phyloP scores from a whole-genome alignment of 2,329 filamentous ascomycete species.

The Alternaria alternata region DNA sequence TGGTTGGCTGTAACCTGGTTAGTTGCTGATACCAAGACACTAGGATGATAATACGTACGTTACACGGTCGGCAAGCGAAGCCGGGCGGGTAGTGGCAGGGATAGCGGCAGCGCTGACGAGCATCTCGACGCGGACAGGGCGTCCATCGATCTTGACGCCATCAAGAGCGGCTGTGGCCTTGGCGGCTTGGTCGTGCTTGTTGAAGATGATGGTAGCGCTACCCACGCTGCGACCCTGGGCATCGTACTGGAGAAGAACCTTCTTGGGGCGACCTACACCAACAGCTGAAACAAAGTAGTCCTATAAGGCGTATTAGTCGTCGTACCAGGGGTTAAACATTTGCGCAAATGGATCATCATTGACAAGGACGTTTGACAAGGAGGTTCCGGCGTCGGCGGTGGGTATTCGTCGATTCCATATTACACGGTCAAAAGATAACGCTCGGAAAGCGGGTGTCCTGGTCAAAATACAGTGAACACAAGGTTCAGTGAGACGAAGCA shows the following conservation, averaged over 20 bases:
- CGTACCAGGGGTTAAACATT: constrained; percentile 43
- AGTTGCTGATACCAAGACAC: constrained; percentile 1
- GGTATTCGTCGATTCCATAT: constrained; percentile 35
- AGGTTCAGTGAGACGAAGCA: constrained; percentile 24
- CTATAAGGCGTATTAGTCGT: constrained; percentile 79
- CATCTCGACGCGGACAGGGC: constrained; percentile 95
- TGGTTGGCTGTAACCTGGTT: constrained; percentile 61
- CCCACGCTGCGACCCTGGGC: constrained; percentile 91
- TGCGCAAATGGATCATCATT: constrained; percentile 37
- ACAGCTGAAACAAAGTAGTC: constrained; percentile 93
- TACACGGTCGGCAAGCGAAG: constrained; percentile 80
- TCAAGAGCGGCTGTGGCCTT: constrained; percentile 87
- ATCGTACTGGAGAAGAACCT: constrained; percentile 89
- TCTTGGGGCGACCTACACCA: constrained; percentile 90
- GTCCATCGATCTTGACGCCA: constrained; percentile 86
- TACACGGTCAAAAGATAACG: constrained; percentile 29
- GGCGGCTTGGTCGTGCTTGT: constrained; percentile 79
- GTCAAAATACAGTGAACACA: constrained; percentile 27
- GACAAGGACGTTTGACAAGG: constrained; percentile 31
- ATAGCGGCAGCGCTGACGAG: constrained; percentile 80
- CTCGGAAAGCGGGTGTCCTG: constrained; percentile 37
- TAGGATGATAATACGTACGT: constrained; percentile 62
- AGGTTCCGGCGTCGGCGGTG: constrained; percentile 32
- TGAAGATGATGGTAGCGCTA: constrained; percentile 88
- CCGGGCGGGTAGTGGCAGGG: constrained; percentile 73